Evolutionary conservation across 2,329 filamentous ascomycete genomes (phyloP).

Genomic region (Pseudogymnoascus sp.): DNA sequence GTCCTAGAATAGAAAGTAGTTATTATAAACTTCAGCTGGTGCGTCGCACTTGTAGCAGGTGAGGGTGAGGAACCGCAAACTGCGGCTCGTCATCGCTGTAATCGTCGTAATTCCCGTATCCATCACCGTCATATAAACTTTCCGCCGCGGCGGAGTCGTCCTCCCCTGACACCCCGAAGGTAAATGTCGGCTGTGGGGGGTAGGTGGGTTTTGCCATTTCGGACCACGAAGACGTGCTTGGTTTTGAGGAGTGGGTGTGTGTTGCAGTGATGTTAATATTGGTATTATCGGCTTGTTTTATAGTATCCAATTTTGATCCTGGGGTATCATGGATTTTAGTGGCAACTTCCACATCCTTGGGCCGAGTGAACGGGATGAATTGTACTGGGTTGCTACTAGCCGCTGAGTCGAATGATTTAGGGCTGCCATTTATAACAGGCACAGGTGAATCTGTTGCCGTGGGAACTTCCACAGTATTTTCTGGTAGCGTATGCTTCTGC

Average conservation of each 20-base stretch:
- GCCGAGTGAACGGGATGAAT: background rate
- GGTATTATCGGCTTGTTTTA: background rate
- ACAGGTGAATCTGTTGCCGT: background rate
- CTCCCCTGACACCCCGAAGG: background rate
- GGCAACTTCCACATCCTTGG: background rate
- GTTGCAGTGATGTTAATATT: background rate
- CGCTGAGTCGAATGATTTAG: background rate
- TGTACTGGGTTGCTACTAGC: background rate
- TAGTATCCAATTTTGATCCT: background rate
- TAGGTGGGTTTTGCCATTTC: background rate
- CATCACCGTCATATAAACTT: background rate
- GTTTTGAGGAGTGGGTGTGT: background rate
- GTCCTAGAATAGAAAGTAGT: background rate
- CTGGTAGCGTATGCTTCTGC: background rate
- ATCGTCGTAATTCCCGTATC: background rate
- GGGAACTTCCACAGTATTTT: background rate
- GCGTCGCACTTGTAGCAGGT: background rate
- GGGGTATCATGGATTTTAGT: too few relatives aligned
- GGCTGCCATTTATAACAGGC: background rate
- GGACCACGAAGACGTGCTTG: background rate
- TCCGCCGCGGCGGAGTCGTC: background rate
- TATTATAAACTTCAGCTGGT: background rate
- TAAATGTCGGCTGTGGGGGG: background rate
- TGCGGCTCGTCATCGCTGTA: background rate
- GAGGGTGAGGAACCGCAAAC: background rate